Conservation (phyloP, 139 green algal genomes). For the Micractinium sp. region DNA sequence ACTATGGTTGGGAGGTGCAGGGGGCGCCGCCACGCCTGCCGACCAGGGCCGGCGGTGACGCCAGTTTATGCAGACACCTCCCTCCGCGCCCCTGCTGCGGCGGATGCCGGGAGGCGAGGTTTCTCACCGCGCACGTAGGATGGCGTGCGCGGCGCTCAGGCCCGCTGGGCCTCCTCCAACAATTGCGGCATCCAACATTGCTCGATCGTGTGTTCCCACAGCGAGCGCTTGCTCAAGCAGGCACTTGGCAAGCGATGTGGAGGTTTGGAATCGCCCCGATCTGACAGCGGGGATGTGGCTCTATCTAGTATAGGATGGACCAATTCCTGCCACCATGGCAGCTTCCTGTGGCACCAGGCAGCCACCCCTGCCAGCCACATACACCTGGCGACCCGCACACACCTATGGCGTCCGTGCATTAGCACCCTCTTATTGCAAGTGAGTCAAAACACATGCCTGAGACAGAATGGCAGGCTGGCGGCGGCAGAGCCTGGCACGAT, state of each 20-base stretch:
- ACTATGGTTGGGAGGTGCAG: not conserved
- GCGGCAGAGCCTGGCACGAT: no score
- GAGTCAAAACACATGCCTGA: no score
- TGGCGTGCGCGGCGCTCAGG: not conserved
- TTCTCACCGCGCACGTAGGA: not conserved
- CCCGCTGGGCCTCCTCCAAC: constrained; percentile 2
- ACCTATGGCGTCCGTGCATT: no score
- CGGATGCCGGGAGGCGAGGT: not conserved
- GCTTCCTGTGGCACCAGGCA: no score
- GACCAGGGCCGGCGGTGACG: not conserved
- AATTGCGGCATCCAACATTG: not conserved
- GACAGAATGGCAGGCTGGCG: no score
- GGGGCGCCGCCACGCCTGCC: not conserved
- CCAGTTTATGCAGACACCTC: no score
- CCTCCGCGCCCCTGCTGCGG: not conserved
- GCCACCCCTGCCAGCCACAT: no score
- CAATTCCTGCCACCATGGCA: no score
- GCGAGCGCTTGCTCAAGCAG: not conserved
- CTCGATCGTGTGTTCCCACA: not conserved
- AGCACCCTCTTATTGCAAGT: no score
- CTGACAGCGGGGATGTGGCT: not conserved
- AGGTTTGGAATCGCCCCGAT: not conserved
- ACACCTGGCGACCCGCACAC: no score
- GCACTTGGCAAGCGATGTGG: not conserved
- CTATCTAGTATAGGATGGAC: not conserved